Evolutionary conservation across 129 eudicot genomes (phyloP), one percentile per base, ranked within the genome.

Genomic region (Dittrichia graveolens): DNA sequence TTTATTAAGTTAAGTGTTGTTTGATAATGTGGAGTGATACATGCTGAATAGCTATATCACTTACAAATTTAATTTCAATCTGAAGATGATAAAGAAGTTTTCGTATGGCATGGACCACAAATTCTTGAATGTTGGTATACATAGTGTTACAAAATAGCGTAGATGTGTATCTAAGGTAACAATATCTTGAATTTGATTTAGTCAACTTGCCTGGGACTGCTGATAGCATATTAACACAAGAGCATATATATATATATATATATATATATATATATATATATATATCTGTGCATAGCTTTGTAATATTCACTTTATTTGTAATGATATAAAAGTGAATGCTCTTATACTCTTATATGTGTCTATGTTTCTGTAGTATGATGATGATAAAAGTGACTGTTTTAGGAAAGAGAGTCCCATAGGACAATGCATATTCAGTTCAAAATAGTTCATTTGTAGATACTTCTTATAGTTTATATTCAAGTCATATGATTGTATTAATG

Each of bases 401-500:
- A 38, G 34, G 37, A 53, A 53, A 42, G 7, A 35, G 61, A 16
- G 40, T 47, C 40, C 15, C 38, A 10, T 47, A 0, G 41, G 50
- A 56, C 24, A 24, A 44, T 40, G 64, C 18, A 35, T 53, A 8
- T 39, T 46, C 53, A 12, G 54, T 64, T 54, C 56, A 52, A 61
- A 46, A 14, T 43, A 42, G 63, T 8, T 69, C 12, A 39, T 18
- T 61, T 47, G 48, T 48, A 37, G 57, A 46, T 48, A 39, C 14
- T 38, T 61, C 19, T 60, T 38, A 7, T 62, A 7, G 50, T 45
- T 55, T 46, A 18, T 40, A 58, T 60, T 79, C 53, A 70, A 35
- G 56, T 55, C 62, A 6, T 52, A 54, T 71, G 71, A 42, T 40
- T 55, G 14, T 76, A 49, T 64, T 62, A 61, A 57, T 77, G 53